Percentiles rank a stretch among this genome's conserved stretches.
phyloP scores from a whole-genome alignment of 306 rosid species.

The Casuarina cunninghamiana region DNA sequence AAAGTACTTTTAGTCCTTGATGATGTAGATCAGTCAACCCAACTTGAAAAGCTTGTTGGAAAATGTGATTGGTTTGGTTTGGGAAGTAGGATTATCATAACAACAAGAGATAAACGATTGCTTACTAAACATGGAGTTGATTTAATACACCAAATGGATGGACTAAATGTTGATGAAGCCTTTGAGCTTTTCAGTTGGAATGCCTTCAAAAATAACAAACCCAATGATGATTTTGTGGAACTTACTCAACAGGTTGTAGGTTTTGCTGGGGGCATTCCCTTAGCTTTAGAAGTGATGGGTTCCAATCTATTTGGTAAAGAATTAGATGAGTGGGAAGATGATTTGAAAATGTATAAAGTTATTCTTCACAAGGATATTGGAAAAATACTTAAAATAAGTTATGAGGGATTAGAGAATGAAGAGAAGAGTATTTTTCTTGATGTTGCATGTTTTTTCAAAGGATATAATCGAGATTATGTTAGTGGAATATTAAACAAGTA shows the following conservation, averaged over 20 bases:
- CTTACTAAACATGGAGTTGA: too few relatives aligned
- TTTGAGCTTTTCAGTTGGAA: background rate
- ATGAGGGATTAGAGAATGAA: constrained; percentile 4
- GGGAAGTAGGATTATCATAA: too few relatives aligned
- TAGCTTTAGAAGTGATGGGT: constrained; percentile 39
- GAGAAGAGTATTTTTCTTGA: background rate
- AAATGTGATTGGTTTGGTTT: too few relatives aligned
- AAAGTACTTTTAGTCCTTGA: too few relatives aligned
- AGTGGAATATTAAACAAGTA: constrained; percentile 1
- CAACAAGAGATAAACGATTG: too few relatives aligned
- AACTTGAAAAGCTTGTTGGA: too few relatives aligned
- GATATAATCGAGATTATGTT: background rate
- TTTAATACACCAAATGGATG: too few relatives aligned
- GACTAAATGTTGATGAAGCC: too few relatives aligned
- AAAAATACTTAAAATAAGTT: constrained; percentile 20
- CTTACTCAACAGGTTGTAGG: background rate
- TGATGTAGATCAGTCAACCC: too few relatives aligned
- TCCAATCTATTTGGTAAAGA: constrained; percentile 2
- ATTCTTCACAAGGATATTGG: background rate
- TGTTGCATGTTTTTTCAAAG: constrained; percentile 23
- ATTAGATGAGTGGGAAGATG: constrained; percentile 24
- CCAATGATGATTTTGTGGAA: background rate
- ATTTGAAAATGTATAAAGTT: constrained; percentile 10
- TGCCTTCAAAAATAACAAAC: constrained; percentile 21
- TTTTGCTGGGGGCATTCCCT: constrained; percentile 37